phyloP scores from a whole-genome alignment of 2,329 filamentous ascomycete genomes.

The Aspergillus ochraceus region DNA sequence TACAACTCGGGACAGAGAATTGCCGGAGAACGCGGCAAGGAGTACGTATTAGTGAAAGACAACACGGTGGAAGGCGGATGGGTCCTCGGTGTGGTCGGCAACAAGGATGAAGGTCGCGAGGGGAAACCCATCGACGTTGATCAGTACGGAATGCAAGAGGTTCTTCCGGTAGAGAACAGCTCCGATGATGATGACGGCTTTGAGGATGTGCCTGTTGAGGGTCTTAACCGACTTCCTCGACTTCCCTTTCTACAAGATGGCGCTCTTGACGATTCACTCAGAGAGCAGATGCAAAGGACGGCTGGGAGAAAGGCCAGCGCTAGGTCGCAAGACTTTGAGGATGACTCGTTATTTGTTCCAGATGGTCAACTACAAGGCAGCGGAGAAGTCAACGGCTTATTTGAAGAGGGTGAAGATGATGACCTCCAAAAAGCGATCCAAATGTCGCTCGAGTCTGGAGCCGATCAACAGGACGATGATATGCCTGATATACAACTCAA shows the following conservation, averaged over 20 bases:
- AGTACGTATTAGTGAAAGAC: constrained; percentile 96
- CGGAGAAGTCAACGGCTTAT: constrained; percentile 55
- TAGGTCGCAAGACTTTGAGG: constrained; percentile 33
- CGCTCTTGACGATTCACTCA: constrained; percentile 37
- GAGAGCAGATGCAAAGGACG: constrained; percentile 31
- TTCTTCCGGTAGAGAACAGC: constrained; percentile 58
- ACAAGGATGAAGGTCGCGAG: constrained; percentile 73
- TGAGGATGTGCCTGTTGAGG: constrained; percentile 90
- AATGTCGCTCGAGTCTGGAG: constrained; percentile 65
- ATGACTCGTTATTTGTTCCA: constrained; percentile 59
- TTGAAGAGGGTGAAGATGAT: constrained; percentile 64
- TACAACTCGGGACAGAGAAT: constrained; percentile 59
- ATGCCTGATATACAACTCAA: constrained; percentile 35
- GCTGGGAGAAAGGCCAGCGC: constrained; percentile 31
- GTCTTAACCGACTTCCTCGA: constrained; percentile 79
- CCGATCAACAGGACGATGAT: constrained; percentile 42
- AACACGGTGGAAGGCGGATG: constrained; percentile 93
- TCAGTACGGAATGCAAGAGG: constrained; percentile 49
- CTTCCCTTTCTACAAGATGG: constrained; percentile 42
- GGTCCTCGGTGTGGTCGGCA: constrained; percentile 90
- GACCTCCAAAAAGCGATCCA: constrained; percentile 81
- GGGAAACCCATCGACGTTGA: constrained; percentile 95
- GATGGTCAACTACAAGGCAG: constrained; percentile 32
- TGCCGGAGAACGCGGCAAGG: constrained; percentile 76
- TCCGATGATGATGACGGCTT: constrained; percentile 75